Base-by-base conservation (phyloP, 768 basidiomycete genomes). In the Sporobolomyces phaffii region DNA sequence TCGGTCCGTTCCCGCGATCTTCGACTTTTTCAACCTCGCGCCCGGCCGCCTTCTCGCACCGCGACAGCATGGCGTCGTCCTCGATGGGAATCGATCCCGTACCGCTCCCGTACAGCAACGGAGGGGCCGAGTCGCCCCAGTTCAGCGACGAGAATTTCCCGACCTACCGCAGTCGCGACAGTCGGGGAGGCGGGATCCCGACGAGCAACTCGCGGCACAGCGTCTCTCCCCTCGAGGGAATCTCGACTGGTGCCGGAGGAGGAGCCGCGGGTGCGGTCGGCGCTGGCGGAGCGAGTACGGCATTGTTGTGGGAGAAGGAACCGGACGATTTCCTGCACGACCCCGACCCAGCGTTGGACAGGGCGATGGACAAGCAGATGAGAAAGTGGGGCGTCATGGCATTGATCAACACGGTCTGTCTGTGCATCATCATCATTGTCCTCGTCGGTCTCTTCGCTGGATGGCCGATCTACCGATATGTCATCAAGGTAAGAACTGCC, bases 401-500 rank as follows among this genome's bases (percentile, higher is more conserved):
- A 3, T 87, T 91, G 83, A 77, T 82, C 33, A 97, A 98, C 75
- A 83, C 83, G 26, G 81, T 82, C 10, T 86, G 86, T 24, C 82
- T 98, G n/a, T 70, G 88, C 70, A 62, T 90, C 60, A 80, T 98
- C 60, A 78, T 88, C 43, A 72, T 82, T 14, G 87, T 85, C 44
- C 80, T 96, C 48, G 78, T 96, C 68, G 84, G 83, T 15, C 83
- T 98, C 22, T 98, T 96, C 73, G 87, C 87, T 24, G 93, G 89
- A 50, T 96, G 89, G 76, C 94, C 94, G 15, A 85, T 96, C 40
- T 69, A 69, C 50, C 57, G 52, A 22, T 69, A 47, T 24, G 64
- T 49, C 3, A 43, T 45, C 38, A 56, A 45, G 26, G 62, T 41
- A 11, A 28, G 50, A 34, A n/a, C 26, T 26, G 13, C 33, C 7